phyloP scores from a whole-genome alignment of 1,139 yeast genomes.

The Lodderomyces pseudojiufengensis region DNA sequence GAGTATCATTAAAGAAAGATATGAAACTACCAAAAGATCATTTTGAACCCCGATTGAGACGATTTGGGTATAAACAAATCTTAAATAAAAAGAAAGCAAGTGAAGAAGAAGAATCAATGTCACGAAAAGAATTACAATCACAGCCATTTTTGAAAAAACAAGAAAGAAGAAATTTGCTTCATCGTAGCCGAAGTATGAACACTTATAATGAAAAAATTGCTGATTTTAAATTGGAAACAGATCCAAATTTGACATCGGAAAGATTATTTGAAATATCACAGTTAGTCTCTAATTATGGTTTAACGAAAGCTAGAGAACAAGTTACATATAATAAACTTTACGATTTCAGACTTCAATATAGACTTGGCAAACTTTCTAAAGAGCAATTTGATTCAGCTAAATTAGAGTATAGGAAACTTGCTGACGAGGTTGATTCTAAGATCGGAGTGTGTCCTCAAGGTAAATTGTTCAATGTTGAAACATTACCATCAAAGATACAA shows the following conservation, averaged over 20 bases:
- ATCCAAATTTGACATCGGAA: constrained; percentile 33
- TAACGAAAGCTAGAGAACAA: constrained; percentile 58
- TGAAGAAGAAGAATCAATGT: constrained; percentile 53
- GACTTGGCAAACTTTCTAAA: constrained; percentile 37
- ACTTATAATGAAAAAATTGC: constrained; percentile 14
- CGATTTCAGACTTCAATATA: constrained; percentile 41
- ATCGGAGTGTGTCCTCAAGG: not conserved
- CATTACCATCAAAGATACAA: not conserved
- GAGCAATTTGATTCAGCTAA: constrained; percentile 22
- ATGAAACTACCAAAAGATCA: constrained; percentile 80
- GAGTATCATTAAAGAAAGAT: constrained; percentile 70
- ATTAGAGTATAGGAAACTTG: constrained; percentile 5
- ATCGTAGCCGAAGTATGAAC: constrained; percentile 16
- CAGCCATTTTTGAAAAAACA: constrained; percentile 47
- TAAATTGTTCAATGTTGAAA: not conserved
- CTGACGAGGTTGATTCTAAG: constrained; percentile 6
- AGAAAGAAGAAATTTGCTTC: constrained; percentile 29
- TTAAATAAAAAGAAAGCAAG: constrained; percentile 48
- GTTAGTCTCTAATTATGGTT: constrained; percentile 23
- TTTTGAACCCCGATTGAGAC: constrained; percentile 78
- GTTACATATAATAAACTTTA: constrained; percentile 51
- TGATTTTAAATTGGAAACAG: constrained; percentile 31
- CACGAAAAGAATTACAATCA: constrained; percentile 59
- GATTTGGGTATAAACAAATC: constrained; percentile 71
- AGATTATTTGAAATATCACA: constrained; percentile 49